These are phyloP conservation scores for Rosa rugosa DNA, from an alignment of 306 rosid species.

Conservation along the genomic window DNA sequence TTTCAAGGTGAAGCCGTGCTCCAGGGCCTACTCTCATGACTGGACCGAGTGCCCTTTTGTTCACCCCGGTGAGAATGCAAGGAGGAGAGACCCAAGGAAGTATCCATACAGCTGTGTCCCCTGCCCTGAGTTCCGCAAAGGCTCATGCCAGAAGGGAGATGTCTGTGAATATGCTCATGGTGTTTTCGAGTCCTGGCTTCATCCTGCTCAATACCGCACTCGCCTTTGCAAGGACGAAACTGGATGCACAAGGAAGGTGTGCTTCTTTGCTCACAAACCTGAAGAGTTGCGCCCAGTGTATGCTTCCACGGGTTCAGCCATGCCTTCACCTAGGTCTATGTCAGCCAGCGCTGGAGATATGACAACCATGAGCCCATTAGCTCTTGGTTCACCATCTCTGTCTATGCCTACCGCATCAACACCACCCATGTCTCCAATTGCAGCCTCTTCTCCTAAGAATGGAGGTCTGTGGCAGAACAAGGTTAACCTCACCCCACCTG, in stretches of 20 bases:
- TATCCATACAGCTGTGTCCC: slow-evolving; percentile 99
- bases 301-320: slow-evolving; percentile 93
- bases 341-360: slow-evolving; percentile 53
- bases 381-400: slow-evolving; percentile 74
- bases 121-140: slow-evolving; percentile 96
- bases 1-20: slow-evolving; percentile 99
- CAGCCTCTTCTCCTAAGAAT: slow-evolving; percentile 80
- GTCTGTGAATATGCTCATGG: slow-evolving; percentile 97
- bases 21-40: slow-evolving; percentile 97
- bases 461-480: slow-evolving; percentile 95
- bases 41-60: slow-evolving; percentile 99
- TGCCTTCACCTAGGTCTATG: slow-evolving; percentile 90
- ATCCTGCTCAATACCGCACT: slow-evolving; percentile 96
- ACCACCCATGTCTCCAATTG: slow-evolving; percentile 90
- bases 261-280: slow-evolving; percentile 94
- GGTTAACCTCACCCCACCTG: slow-evolving; percentile 73
- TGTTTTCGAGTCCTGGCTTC: slow-evolving; percentile 98
- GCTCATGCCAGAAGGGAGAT: slow-evolving; percentile 84
- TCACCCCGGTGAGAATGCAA: slow-evolving; percentile 98
- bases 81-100: slow-evolving; percentile 97
- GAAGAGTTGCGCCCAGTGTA: slow-evolving; percentile 92
- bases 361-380: slow-evolving; percentile 70
- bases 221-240: slow-evolving; percentile 98
- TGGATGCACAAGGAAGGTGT: slow-evolving; percentile 84
- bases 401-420: slow-evolving; percentile 76